Evolutionary conservation across 108 stramenopile species (phyloP).

Genomic region (Discostella stelligeroides): DNA sequence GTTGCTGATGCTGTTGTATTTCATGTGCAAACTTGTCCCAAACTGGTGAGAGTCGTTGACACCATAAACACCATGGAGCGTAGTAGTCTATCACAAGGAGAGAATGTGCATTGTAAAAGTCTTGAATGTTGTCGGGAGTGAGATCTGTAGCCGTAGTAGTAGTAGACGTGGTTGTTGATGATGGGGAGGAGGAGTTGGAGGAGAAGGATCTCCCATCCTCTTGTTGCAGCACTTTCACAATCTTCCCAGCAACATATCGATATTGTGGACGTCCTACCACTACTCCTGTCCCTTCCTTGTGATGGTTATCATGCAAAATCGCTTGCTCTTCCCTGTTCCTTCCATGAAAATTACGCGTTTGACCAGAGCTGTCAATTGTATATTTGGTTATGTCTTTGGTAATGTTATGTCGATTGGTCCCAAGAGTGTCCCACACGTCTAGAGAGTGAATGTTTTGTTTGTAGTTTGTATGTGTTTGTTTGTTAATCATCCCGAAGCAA

Average conservation of each 20-base stretch:
- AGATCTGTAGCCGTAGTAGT: constrained; percentile 55
- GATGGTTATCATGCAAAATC: constrained; percentile 67
- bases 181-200: neutral
- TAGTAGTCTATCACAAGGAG: constrained; percentile 86
- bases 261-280: constrained; percentile 12
- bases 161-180: neutral
- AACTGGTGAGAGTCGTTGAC: constrained; percentile 92
- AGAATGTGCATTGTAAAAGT: constrained; percentile 63
- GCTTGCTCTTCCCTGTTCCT: constrained; percentile 89
- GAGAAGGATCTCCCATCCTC: constrained; percentile 35
- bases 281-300: constrained; percentile 56
- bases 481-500: neutral
- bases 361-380: constrained; percentile 86
- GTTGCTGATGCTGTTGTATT: constrained; percentile 33
- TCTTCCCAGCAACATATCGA: too few species aligned
- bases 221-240: constrained; percentile 19
- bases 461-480: neutral
- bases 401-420: constrained; percentile 94
- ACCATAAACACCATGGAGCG: constrained; percentile 96
- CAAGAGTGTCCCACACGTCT: constrained; percentile 89
- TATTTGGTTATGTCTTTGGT: constrained; percentile 97
- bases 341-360: constrained; percentile 80
- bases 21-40: constrained; percentile 91
- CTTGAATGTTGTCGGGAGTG: constrained; percentile 54
- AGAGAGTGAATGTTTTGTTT: neutral